Evolutionary conservation across 2,329 filamentous ascomycete genomes (phyloP), one percentile per base, ranked within the genome.

Genomic region (Calonectria ilicicola): DNA sequence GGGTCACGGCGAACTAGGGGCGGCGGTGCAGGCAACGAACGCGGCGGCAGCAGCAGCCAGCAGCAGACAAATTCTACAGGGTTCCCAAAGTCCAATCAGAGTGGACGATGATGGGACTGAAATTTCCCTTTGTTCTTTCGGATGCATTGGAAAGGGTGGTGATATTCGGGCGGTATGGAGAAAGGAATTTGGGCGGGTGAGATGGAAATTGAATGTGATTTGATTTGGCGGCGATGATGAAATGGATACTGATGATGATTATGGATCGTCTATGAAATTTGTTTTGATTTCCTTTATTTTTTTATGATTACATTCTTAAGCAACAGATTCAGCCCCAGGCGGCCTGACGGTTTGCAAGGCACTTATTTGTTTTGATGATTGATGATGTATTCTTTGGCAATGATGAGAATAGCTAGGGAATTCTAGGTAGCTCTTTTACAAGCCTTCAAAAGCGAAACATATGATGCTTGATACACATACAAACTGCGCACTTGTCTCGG

Each of bases 241-340:
- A 76, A 78, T 73, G 77, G 76, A 70, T 75, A 76, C 77, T 77
- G 73, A 79, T 79, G 77, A 79, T 76, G 78, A 79, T 58, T 58
- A 58, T 49, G 75, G 77, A 75, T 74, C 77, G 76, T 78, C 75
- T 65, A 77, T 75, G 76, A 79, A 74, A 64, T 78, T 75, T 78
- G 69, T 51, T 74, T 76, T 71, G 72, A 67, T 73, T 70, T 56
- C 17, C 44, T 10, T 49, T 32, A 26, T 29, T 53, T 67, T 29
- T 26, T 58, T 40, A 67, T 67, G 60, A 67, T 69, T 74, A 65
- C 69, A 77, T 79, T 79, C 77, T 77, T 75, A 38, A 66, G 74
- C 62, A 71, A 69, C 74, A 69, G 60, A 29, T 63, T 72, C 74
- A 76, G 76, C 66, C 75, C 77, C 77, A 69, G 76, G 77, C 49